Evolutionary conservation across 2,329 filamentous ascomycete genomes (phyloP).

Genomic region (Microdochium trichocladiopsis): DNA sequence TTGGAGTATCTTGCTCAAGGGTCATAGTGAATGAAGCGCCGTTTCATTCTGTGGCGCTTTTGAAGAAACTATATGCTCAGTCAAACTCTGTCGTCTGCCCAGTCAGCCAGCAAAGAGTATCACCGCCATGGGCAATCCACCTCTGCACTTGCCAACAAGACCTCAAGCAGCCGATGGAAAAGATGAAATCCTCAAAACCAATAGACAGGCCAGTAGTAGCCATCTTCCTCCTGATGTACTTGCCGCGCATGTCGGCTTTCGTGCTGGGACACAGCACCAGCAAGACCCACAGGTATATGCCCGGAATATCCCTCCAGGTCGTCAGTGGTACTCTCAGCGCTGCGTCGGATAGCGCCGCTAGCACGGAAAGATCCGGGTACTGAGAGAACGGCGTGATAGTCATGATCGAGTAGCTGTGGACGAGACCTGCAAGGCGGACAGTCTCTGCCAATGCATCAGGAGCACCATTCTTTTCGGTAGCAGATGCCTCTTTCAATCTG

Average conservation of each 20-base stretch:
- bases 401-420: conserved; percentile 17
- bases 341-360: conserved; percentile 12
- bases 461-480: background rate
- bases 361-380: conserved; percentile 8
- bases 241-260: conserved; percentile 13
- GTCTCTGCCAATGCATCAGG: conserved; percentile 13
- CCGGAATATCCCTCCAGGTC: conserved; percentile 20
- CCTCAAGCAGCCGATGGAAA: conserved; percentile 15
- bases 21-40: too few species aligned
- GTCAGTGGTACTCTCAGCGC: conserved; percentile 16
- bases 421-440: conserved; percentile 13
- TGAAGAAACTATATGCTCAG: too few species aligned
- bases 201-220: conserved; percentile 17
- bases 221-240: conserved; percentile 20
- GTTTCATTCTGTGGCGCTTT: too few species aligned
- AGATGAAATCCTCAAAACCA: conserved; percentile 17
- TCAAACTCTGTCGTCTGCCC: background rate
- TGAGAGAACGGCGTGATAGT: conserved; percentile 14
- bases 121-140: conserved; percentile 12
- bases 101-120: background rate
- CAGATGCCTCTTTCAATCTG: conserved; percentile 5
- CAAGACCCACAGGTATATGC: conserved; percentile 22
- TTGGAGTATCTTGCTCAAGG: too few species aligned
- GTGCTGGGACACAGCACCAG: conserved; percentile 16
- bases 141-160: conserved; percentile 18